Conservation (phyloP, 768 basidiomycete genomes). For the Ephemerocybe angulata region DNA sequence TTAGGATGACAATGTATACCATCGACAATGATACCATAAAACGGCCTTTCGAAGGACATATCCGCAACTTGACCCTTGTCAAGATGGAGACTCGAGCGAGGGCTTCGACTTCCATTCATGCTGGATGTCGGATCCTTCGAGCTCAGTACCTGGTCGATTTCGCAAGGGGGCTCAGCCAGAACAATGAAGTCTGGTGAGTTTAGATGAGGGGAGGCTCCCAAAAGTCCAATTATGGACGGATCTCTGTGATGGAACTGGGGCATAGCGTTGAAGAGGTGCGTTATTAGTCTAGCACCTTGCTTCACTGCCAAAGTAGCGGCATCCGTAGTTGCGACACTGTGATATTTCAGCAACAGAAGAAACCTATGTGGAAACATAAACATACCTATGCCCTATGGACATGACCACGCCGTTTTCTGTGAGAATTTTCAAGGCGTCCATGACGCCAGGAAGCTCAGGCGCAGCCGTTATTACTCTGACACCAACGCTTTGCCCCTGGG, state of each 20-base stretch:
- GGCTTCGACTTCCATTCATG: no score
- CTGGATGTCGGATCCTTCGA: no score
- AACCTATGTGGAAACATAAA: neutral
- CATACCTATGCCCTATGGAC: slow-evolving; percentile 87
- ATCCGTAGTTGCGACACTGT: slow-evolving; percentile 49
- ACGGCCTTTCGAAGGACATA: slow-evolving; percentile 65
- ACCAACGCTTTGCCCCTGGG: slow-evolving; percentile 41
- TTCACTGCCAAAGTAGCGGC: slow-evolving; percentile 67
- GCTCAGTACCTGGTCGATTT: neutral
- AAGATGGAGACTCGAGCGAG: slow-evolving; percentile 27
- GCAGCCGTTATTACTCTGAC: slow-evolving; percentile 84
- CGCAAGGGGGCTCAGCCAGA: slow-evolving; percentile 3
- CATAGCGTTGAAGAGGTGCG: slow-evolving; percentile 94
- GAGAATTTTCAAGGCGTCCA: slow-evolving; percentile 61
- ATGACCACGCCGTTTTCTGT: slow-evolving; percentile 65
- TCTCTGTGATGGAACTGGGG: slow-evolving; percentile 86
- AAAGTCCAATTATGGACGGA: slow-evolving; percentile 85
- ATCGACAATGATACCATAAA: slow-evolving; percentile 87
- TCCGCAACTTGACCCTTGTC: slow-evolving; percentile 49
- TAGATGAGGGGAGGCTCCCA: slow-evolving; percentile 69
- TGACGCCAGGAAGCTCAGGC: slow-evolving; percentile 82
- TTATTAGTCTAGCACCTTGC: slow-evolving; percentile 79
- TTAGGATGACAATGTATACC: slow-evolving; percentile 91
- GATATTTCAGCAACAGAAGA: slow-evolving; percentile 3
- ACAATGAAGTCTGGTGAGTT: neutral